Conservation (phyloP, 202 grass and related monocot genomes). For the Panicum hallii region DNA sequence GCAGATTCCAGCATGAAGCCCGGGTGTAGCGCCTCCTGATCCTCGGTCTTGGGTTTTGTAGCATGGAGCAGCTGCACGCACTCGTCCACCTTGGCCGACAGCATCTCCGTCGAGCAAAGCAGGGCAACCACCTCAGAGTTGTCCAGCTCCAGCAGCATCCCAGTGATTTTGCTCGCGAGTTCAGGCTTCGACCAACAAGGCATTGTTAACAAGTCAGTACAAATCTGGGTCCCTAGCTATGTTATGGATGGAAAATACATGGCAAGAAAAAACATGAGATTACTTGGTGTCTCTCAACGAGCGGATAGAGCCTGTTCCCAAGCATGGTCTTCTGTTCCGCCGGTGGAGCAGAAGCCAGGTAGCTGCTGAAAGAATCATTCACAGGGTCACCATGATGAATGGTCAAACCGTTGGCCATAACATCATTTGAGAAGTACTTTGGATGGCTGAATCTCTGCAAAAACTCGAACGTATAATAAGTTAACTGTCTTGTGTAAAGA, state of each 20-base stretch:
- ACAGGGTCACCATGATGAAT: slow-evolving; percentile 53
- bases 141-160: slow-evolving; percentile 73
- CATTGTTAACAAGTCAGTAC: background rate
- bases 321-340: slow-evolving; percentile 59
- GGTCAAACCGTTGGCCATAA: slow-evolving; percentile 43
- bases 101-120: slow-evolving; percentile 56
- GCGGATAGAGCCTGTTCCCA: slow-evolving; percentile 64
- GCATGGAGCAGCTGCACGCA: slow-evolving; percentile 54
- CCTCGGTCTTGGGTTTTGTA: slow-evolving; percentile 49
- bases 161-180: slow-evolving; percentile 76
- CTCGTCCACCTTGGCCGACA: slow-evolving; percentile 67
- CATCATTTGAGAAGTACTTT: slow-evolving; percentile 55
- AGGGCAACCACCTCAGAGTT: slow-evolving; percentile 55
- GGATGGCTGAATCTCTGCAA: slow-evolving; percentile 43
- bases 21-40: slow-evolving; percentile 51
- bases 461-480: background rate
- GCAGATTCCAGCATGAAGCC: slow-evolving; percentile 45
- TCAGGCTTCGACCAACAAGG: slow-evolving; percentile 50
- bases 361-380: slow-evolving; percentile 53
- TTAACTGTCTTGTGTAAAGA: background rate
- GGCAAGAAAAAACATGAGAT: background rate
- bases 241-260: background rate
- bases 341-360: slow-evolving; percentile 47
- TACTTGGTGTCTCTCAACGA: slow-evolving; percentile 67
- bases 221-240: background rate